Evolutionary conservation across 106 monocot genomes (phyloP), one percentile per base, ranked within the genome.

Genomic region (Phalaenopsis aphrodite): DNA sequence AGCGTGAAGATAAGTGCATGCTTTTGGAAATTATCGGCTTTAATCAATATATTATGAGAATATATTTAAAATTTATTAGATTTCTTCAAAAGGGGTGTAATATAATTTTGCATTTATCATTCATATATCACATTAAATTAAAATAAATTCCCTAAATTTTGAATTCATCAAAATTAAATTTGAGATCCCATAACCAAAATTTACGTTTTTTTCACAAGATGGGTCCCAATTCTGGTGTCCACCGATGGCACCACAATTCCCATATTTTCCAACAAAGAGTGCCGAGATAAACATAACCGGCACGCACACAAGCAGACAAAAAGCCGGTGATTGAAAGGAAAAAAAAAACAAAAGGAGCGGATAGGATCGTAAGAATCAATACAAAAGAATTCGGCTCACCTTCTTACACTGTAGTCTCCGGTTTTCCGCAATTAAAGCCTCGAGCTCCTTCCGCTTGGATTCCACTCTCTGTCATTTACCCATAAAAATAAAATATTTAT

Each of bases 351-450:
- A 21, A 71, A 39, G 39, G 39, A 71, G 10, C 36, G 4, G 30
- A 71, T 71, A 71, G 41, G 71, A 71, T 41, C 38, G 38, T 71
- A 71, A 71, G 14, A 24, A 38, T 15, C 71, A 42, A 6, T n/a
- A 45, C 5, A 73, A 17, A 7, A 74, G 45, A 74, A 42, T 42
- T 45, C 43, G 17, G 8, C 74, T 74, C 74, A 74, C 74, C 74
- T 74, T 43, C 74, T 74, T n/a, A 23, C 19, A 23, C 18, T 19
- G 41, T n/a, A 74, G 74, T 43, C 42, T 42, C 19, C 36, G 15
- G 7, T 74, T 74, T 45, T 74, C 74, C 15, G 74, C 43, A 43
- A 74, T 45, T 36, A 74, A 74, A 74, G 16, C 42, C 42, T 74
- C 43, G 43, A 74, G 43, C 37, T 74, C 74, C 43, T 74, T 74